Evolutionary conservation across 495 filamentous ascomycete species (phyloP).

Genomic region (Hyaloscypha bicolor): DNA sequence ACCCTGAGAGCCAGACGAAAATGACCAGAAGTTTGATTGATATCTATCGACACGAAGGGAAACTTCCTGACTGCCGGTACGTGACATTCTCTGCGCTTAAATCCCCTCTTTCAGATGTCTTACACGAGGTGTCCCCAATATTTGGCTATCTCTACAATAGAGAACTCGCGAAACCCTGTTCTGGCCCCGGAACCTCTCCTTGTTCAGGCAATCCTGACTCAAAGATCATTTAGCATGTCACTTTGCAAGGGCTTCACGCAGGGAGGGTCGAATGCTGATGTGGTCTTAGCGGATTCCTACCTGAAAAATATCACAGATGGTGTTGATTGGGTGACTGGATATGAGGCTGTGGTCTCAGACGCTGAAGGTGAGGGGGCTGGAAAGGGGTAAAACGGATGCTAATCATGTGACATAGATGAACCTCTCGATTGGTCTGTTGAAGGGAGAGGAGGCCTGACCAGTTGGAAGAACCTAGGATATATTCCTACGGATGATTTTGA

Average conservation of each 20-base stretch:
- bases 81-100: too few relatives aligned
- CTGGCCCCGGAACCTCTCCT: too few relatives aligned
- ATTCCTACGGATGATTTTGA: conserved; percentile 73
- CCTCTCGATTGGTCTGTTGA: conserved; percentile 71
- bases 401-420: conserved; percentile 19
- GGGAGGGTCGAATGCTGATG: conserved; percentile 80
- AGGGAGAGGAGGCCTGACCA: conserved; percentile 60
- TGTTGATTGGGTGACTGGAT: conserved; percentile 71
- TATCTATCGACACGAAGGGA: conserved; percentile 70
- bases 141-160: too few relatives aligned
- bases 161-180: too few relatives aligned
- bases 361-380: conserved; percentile 39
- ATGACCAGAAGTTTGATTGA: conserved; percentile 76
- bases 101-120: too few relatives aligned
- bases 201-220: too few relatives aligned
- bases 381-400: not conserved
- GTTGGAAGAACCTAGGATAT: conserved; percentile 68
- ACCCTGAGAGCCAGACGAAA: conserved; percentile 63
- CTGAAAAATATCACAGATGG: conserved; percentile 65
- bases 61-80: conserved; percentile 43
- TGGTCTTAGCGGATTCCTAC: conserved; percentile 62
- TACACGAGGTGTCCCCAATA: too few relatives aligned
- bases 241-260: conserved; percentile 75
- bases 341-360: conserved; percentile 72
- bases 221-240: conserved; percentile 42